phyloP scores from a whole-genome alignment of 2,329 filamentous ascomycete genomes.

The Penicillium freii region DNA sequence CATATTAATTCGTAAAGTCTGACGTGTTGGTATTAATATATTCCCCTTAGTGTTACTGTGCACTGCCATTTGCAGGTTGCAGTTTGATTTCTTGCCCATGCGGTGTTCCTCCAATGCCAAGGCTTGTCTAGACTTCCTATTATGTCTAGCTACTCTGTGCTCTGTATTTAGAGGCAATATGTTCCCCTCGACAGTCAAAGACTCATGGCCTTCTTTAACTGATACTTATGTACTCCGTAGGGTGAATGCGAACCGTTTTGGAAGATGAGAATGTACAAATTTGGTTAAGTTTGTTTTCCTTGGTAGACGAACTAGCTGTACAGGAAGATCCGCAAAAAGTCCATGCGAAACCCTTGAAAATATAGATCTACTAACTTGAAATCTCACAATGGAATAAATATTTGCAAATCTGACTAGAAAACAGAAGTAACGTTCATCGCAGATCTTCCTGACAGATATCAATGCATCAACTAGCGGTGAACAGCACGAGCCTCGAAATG shows the following conservation, averaged over 20 bases:
- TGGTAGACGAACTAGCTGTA: neutral
- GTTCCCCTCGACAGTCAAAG: neutral
- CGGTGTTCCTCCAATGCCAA: neutral
- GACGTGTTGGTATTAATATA: neutral
- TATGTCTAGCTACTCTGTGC: neutral
- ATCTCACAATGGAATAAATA: neutral
- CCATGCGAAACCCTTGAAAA: neutral
- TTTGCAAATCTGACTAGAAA: neutral
- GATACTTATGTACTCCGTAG: neutral
- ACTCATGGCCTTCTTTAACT: neutral
- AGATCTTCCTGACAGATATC: neutral
- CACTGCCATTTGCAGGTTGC: neutral
- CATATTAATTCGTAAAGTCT: neutral
- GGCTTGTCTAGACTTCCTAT: neutral
- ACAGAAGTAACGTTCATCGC: neutral
- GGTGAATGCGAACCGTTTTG: neutral
- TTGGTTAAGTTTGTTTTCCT: neutral
- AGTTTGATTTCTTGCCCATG: neutral
- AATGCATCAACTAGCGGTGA: neutral
- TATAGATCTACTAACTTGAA: neutral
- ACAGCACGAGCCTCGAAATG: neutral
- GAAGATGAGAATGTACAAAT: neutral
- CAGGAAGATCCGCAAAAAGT: neutral
- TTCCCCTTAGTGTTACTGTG: neutral
- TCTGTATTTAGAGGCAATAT: neutral